These are phyloP conservation scores for Tetrahymena malaccensis DNA, from an alignment of 73 alveolate species.

Conservation along the genomic window DNA sequence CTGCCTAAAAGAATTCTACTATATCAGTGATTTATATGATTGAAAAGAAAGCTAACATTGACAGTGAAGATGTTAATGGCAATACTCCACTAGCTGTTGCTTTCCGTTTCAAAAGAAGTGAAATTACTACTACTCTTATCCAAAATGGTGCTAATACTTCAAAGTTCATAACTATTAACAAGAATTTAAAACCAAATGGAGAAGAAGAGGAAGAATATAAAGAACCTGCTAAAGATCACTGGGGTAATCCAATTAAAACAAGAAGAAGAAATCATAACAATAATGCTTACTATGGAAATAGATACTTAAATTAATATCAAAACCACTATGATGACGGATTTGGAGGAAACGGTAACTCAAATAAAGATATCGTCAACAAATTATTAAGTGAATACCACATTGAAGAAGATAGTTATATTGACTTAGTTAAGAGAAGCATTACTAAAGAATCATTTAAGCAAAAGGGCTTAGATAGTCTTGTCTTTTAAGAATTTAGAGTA, in stretches of 20 bases:
- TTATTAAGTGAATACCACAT: background rate
- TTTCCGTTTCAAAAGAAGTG: slow-evolving; percentile 49
- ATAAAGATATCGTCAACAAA: background rate
- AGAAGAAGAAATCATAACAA: background rate
- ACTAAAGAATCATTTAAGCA: background rate
- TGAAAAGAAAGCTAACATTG: slow-evolving; percentile 53
- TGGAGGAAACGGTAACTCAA: background rate
- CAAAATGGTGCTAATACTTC: slow-evolving; percentile 62
- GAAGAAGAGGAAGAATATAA: slow-evolving; percentile 19
- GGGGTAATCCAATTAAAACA: background rate
- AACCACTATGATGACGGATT: background rate
- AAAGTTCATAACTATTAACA: slow-evolving; percentile 31
- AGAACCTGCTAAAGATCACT: background rate
- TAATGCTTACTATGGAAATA: background rate
- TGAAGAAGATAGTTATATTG: slow-evolving; percentile 28
- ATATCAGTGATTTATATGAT: slow-evolving; percentile 55
- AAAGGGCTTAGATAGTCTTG: background rate
- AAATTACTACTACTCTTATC: slow-evolving; percentile 56
- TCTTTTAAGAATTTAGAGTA: background rate
- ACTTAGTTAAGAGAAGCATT: background rate
- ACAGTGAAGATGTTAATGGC: slow-evolving; percentile 59
- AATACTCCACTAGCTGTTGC: slow-evolving; percentile 71
- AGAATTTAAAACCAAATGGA: background rate
- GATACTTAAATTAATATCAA: background rate
- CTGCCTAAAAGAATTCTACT: slow-evolving; percentile 63